These are phyloP conservation scores for Phialophora macrospora DNA, from an alignment of 2,329 filamentous ascomycete genomes.

Conservation along the genomic window DNA sequence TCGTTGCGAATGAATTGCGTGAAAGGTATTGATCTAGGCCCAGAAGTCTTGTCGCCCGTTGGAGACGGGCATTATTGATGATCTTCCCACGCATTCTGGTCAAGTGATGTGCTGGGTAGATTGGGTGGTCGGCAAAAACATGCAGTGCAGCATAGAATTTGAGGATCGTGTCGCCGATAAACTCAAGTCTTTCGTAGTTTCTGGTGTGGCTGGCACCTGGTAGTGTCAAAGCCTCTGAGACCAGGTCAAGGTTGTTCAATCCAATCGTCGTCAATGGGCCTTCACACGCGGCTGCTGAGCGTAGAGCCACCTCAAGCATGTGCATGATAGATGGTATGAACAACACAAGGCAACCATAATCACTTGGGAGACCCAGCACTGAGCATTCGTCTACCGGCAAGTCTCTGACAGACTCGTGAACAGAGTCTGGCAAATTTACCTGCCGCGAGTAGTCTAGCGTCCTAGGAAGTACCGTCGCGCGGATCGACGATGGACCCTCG, in stretches of 20 bases:
- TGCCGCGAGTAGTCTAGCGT: conserved; percentile 44
- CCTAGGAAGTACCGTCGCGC: conserved; percentile 42
- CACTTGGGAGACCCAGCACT: conserved; percentile 32
- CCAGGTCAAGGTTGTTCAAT: conserved; percentile 22
- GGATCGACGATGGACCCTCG: not conserved
- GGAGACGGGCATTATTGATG: conserved; percentile 77
- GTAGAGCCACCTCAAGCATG: conserved; percentile 31
- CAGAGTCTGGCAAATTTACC: not conserved
- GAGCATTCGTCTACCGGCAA: conserved; percentile 28
- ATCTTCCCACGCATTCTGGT: conserved; percentile 69
- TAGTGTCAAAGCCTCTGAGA: conserved; percentile 29
- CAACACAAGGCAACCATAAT: conserved; percentile 30
- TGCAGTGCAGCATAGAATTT: conserved; percentile 75
- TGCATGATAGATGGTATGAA: conserved; percentile 37
- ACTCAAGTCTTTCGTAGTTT: conserved; percentile 85
- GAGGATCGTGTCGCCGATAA: conserved; percentile 81
- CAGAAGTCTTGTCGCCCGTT: conserved; percentile 63
- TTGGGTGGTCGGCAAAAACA: conserved; percentile 62
- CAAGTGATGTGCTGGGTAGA: conserved; percentile 78
- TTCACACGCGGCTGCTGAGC: conserved; percentile 26
- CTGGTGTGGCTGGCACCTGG: conserved; percentile 9
- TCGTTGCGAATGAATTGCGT: conserved; percentile 67
- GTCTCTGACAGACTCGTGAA: not conserved
- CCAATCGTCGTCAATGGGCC: conserved; percentile 26
- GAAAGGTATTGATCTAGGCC: conserved; percentile 77